Base-by-base conservation (phyloP, 2,329 filamentous ascomycete species). In the Botrytis medusae region DNA sequence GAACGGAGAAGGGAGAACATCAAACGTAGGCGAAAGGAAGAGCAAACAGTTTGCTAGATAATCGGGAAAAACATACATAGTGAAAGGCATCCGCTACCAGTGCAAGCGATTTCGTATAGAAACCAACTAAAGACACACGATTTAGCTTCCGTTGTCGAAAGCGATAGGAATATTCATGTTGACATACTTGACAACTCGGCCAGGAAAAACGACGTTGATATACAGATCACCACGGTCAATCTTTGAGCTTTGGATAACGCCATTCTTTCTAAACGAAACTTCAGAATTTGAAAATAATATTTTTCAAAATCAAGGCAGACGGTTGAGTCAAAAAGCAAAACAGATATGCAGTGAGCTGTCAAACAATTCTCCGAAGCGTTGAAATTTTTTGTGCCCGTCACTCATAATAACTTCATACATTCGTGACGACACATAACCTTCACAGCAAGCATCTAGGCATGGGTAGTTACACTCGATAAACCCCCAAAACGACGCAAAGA, bases 81-180 rank as follows among this genome's bases (percentile, higher is more conserved):
- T 94, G 92, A 77, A 94, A 94, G 1, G 93, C 91, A 84, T 95
- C 92, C 42, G 92, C 92, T 40, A 94, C 84, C 3, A 95, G 84
- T 0, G 91, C 91, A 18, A 95, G 84, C 0, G 92, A 94, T 70
- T 86, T 85, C 1, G 92, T 94, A 74, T 89, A 89, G 77, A 93
- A 91, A 2, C 91, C 91, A 74, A 91, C 88, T 88, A 62, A 20
- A 74, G 42, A 22, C 60, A 32, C 20, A 29, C 46, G 14, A 20
- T 64, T 72, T 29, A 74, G 61, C 67, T 51, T 59, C 70, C 22
- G 40, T 25, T 10, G 29, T 46, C n/a, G 44, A 46, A 32, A 63
- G 34, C 63, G 48, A 57, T 48, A 32, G 34, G 42, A 9, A 63
- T 59, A 22, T 22, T 44, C n/a, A 60, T 63, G 51, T 64, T 40